A percentile compares a stretch with the other conserved stretches of the same genome.
These are phyloP conservation scores for Echium plantagineum DNA, from an alignment of 257 asterid genomes.

Conservation along the genomic window DNA sequence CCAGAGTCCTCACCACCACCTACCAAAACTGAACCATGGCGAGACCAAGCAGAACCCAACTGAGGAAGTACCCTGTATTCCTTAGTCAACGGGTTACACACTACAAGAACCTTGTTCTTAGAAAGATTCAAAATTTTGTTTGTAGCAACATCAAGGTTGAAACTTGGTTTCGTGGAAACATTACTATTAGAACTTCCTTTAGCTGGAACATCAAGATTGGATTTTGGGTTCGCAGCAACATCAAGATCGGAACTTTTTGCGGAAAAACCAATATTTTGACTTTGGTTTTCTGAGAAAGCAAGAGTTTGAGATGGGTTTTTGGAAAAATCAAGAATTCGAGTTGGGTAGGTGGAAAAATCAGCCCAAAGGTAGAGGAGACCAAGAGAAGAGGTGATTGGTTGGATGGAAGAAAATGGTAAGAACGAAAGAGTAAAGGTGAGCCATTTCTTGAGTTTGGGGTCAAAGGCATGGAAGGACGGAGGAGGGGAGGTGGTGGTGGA, in stretches of 20 bases:
- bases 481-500: slow-evolving; percentile 11
- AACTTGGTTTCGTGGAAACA: too few species aligned
- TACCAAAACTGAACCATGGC: slow-evolving; percentile 82
- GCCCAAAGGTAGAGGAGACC: slow-evolving; percentile 95
- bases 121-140: background rate
- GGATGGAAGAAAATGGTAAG: slow-evolving; percentile 71
- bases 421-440: slow-evolving; percentile 72
- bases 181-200: too few species aligned
- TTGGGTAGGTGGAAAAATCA: slow-evolving; percentile 7
- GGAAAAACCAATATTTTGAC: too few species aligned
- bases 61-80: slow-evolving; percentile 63
- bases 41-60: slow-evolving; percentile 97
- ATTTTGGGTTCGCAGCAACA: too few species aligned
- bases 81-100: slow-evolving; percentile 69
- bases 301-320: background rate
- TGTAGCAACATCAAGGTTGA: background rate
- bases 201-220: too few species aligned
- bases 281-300: background rate
- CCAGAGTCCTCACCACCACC: slow-evolving; percentile 36
- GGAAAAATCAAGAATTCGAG: slow-evolving; percentile 7
- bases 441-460: slow-evolving; percentile 57
- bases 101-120: slow-evolving; percentile 46
- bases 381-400: slow-evolving; percentile 70
- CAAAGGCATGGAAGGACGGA: slow-evolving; percentile 49
- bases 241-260: background rate